Evolutionary conservation across 768 basidiomycete species (phyloP), one percentile per base, ranked within the genome.

Genomic region (Xanthoconium stramineum): DNA sequence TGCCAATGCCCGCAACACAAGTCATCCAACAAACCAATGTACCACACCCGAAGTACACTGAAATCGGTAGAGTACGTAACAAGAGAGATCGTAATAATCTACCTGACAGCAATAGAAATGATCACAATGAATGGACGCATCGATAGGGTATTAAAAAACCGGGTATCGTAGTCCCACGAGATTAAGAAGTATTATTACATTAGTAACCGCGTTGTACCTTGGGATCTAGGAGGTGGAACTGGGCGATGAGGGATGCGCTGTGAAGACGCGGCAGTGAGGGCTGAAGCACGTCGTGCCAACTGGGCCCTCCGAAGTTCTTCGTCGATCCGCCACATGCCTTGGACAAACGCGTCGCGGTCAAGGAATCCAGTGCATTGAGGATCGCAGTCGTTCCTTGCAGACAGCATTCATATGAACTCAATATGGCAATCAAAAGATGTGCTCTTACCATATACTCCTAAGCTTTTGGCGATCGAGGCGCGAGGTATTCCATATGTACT

Each of bases 271-370:
- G 60, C 68, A 30, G 61, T 70, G 43, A 72, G 68, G 17, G 71
- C 70, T 13, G 66, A 74, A 39, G 65, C 56, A 42, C 66, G 68
- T 38, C 61, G 63, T n/a, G 61, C 71, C 32, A 75, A 59, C 44
- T 86, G 82, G 6, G 80, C 77, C 45, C 82, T 79, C n/a, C 86
- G 76, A 13, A 92, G 80, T 61, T 91, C 89, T 69, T 90, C 88
- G 70, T 93, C 90, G 30, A 93, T 88, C 37, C 84, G 82, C 89
- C 89, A 91, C 88, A 91, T 91, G 49, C 89, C 91, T 59, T 78
- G 80, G 39, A 84, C 80, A 61, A 93, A 93, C 17, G 74, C 75
- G 17, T 88, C 86, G 6, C 82, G 74, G 59, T 83, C 80, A 12
- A 93, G 75, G n/a, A 76, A 76, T 4, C 88, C 89, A 32, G 70